Evolutionary conservation across 306 rosid genomes (phyloP), one percentile per base, ranked within the genome.

Genomic region (Oemleria cerasiformis): DNA sequence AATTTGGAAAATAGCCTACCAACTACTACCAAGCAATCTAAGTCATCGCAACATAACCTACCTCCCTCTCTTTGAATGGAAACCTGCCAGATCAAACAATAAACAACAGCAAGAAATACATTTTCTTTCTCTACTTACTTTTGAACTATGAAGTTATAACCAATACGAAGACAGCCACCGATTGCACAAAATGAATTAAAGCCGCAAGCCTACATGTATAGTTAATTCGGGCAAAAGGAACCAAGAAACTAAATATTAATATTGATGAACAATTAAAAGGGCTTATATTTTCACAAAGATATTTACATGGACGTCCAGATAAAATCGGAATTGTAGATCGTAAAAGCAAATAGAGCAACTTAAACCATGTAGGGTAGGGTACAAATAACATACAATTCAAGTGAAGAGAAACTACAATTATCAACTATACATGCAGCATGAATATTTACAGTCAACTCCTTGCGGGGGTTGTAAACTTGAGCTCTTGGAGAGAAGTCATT

Each of bases 391-490:
- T 45, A 44, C 15, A 68, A 19, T 16, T n/a, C 20, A 50, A 36
- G 9, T 6, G 25, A 57, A 66, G n/a, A 54, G 0, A 39, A 2
- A 19, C 30, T 16, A 41, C 7, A 8, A 43, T 25, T n/a, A 36
- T 55, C 54, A 66, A 63, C 30, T 42, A 8, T 57, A 64, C n/a
- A 40, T 54, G 43, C 43, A 9, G 7, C 2, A 55, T 25, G 23
- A 63, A 43, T 45, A 21, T 13, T 55, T 63, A 77, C 36, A 25
- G 45, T 71, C 39, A 9, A 54, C 54, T 56, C 65, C 36, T 7
- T 36, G 63, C 6, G n/a, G 10, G n/a, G 10, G 42, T 16, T 47
- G 47, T 15, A 51, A 70, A 64, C 23, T 30, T 36, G 64, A 63
- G 65, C 13, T 42, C 4, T 66, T 23, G 47, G 41, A 49, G 41